phyloP scores from a whole-genome alignment of 768 basidiomycete species.

The Mycena floridula region DNA sequence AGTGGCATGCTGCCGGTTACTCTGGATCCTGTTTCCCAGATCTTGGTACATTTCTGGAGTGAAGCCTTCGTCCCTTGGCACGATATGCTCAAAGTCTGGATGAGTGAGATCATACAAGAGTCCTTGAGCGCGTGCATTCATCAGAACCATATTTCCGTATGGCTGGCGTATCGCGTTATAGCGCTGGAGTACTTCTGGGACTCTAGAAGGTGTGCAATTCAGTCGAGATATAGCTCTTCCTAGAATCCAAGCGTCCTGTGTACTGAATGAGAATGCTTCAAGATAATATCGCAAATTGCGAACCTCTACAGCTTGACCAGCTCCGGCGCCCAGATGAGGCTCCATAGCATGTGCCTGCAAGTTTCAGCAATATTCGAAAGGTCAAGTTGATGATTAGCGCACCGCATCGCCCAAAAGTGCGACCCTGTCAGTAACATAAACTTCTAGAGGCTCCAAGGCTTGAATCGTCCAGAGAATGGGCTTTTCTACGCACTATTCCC shows the following conservation, averaged over 20 bases:
- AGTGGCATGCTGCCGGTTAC: too few relatives aligned
- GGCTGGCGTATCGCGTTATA: slow-evolving; percentile 25
- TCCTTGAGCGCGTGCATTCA: background rate
- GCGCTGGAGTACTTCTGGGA: slow-evolving; percentile 17
- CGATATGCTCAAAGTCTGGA: background rate
- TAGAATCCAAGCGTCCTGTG: slow-evolving; percentile 32
- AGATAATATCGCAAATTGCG: slow-evolving; percentile 1
- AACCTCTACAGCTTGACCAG: slow-evolving; percentile 23
- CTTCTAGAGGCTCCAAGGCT: slow-evolving; percentile 21
- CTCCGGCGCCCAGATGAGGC: slow-evolving; percentile 20
- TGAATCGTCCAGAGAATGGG: slow-evolving; percentile 28
- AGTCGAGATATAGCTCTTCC: slow-evolving; percentile 17
- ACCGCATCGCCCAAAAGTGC: slow-evolving; percentile 30
- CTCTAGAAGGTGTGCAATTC: slow-evolving; percentile 8
- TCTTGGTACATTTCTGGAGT: too few relatives aligned
- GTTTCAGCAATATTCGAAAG: slow-evolving; percentile 1
- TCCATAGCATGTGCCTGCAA: slow-evolving; percentile 19
- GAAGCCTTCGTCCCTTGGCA: background rate
- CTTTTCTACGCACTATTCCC: slow-evolving; percentile 17
- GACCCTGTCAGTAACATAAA: slow-evolving; percentile 22
- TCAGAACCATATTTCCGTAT: slow-evolving; percentile 12
- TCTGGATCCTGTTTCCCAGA: too few relatives aligned
- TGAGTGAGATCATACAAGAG: background rate
- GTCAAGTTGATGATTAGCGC: background rate
- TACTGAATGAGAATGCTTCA: background rate